phyloP scores from a whole-genome alignment of 768 basidiomycete species.

The Lentinus tigrinus region DNA sequence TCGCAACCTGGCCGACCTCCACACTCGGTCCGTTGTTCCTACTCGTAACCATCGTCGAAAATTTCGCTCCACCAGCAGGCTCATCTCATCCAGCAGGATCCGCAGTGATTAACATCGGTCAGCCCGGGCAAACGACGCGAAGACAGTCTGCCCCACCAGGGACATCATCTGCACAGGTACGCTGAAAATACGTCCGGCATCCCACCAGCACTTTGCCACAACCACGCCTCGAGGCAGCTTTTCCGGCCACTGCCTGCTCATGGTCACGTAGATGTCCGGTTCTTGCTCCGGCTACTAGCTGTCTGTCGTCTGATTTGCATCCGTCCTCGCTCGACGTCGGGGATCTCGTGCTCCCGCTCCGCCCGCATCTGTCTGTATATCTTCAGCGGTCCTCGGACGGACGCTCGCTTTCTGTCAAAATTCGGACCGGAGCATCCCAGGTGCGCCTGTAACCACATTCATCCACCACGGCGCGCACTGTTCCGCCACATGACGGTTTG shows the following conservation, averaged over 20 bases:
- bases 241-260: neutral
- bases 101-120: neutral
- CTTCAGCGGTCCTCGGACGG: slow-evolving; percentile 1
- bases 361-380: neutral
- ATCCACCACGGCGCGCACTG: slow-evolving; percentile 5
- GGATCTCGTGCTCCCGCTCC: neutral
- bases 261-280: neutral
- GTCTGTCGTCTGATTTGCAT: slow-evolving; percentile 1
- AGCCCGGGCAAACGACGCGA: neutral
- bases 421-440: slow-evolving; percentile 3
- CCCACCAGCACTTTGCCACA: neutral
- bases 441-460: neutral
- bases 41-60: neutral
- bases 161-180: neutral
- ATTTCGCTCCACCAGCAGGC: neutral
- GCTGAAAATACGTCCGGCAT: neutral
- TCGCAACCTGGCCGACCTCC: neutral
- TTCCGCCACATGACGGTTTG: neutral
- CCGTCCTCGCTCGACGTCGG: neutral
- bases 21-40: neutral
- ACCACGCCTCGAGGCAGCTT: neutral
- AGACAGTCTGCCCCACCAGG: neutral
- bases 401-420: neutral
- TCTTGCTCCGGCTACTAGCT: slow-evolving; percentile 13
- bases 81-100: neutral